Conservation (phyloP, 768 basidiomycete genomes). For the Tubosaeta sp. region DNA sequence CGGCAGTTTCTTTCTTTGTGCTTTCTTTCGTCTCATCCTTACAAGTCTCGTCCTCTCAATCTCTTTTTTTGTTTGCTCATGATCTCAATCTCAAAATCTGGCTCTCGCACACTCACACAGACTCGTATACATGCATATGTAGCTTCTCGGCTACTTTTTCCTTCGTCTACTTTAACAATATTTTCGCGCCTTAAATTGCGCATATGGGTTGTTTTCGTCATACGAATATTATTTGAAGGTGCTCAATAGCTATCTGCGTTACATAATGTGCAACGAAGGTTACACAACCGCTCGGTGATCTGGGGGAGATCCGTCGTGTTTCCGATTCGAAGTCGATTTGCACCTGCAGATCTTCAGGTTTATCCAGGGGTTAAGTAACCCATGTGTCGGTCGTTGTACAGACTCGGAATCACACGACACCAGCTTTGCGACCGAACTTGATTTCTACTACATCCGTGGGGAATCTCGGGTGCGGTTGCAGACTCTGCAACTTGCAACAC, state of each 20-base stretch:
- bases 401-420: not conserved
- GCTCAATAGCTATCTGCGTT: not conserved
- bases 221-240: not conserved
- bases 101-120: slow-evolving; percentile 1
- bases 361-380: not conserved
- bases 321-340: not conserved
- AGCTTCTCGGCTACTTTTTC: not conserved
- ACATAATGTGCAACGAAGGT: not conserved
- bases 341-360: not conserved
- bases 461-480: not conserved
- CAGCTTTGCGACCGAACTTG: not conserved
- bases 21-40: not conserved
- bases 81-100: slow-evolving; percentile 8
- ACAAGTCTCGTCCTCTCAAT: not conserved
- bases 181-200: not conserved
- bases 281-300: too few species aligned
- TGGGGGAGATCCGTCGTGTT: not conserved
- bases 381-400: not conserved
- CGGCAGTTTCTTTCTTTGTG: not conserved
- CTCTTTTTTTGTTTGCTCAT: slow-evolving; percentile 5
- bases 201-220: not conserved
- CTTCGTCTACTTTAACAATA: not conserved
- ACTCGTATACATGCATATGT: slow-evolving; percentile 15
- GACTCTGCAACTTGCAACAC: not conserved
- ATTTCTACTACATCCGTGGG: not conserved